Base-by-base conservation (phyloP, 768 basidiomycete genomes). In the Kwoniella bestiolae region DNA sequence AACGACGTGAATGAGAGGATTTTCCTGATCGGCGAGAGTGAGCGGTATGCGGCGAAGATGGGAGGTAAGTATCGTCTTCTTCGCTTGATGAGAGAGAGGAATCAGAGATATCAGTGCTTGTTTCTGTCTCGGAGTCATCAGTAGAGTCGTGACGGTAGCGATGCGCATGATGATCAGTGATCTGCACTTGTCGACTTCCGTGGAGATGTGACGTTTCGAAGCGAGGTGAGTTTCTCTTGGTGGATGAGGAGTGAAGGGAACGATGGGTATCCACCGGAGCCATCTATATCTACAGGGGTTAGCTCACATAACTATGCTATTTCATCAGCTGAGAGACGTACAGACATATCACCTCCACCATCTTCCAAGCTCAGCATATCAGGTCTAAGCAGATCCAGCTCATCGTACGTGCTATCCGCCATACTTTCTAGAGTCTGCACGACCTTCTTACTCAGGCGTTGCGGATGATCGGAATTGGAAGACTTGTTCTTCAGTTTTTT, bases 401-500 rank as follows among this genome's bases (percentile, higher is more conserved):
- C 55, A 29, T 64, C 63, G 8, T 21, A 28, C 8, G 26, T 29
- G 38, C 31, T 25, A 12, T 53, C 51, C 23, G 49, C 51, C 25
- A 63, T 63, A 28, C n/a, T 25, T 31, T 63, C 61, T 16, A 56
- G 29, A 25, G 28, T 38, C 2, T 26, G 9, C 14, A 55, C 50
- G 12, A 46, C 61, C 18, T 41, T 18, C 25, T 25, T 25, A 34
- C n/a, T 28, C 18, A 53, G 31, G 34, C 41, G 12, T 3, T 45
- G 23, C 21, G 29, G 2, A 5, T 23, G 4, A 11, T 44, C 41
- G 5, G 34, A 23, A 1, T 29, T 38, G 26, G 46, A 23, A 5
- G 3, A 11, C 41, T 60, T 31, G n/a, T n/a, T n/a, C 23, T 26
- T 35, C 3, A 8, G 38, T 25, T 25, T 57, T 18, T 57, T 57